Percentiles rank a stretch among this genome's conserved stretches.
Evolutionary conservation across 306 rosid genomes (phyloP).

Genomic region (Pyrus communis): DNA sequence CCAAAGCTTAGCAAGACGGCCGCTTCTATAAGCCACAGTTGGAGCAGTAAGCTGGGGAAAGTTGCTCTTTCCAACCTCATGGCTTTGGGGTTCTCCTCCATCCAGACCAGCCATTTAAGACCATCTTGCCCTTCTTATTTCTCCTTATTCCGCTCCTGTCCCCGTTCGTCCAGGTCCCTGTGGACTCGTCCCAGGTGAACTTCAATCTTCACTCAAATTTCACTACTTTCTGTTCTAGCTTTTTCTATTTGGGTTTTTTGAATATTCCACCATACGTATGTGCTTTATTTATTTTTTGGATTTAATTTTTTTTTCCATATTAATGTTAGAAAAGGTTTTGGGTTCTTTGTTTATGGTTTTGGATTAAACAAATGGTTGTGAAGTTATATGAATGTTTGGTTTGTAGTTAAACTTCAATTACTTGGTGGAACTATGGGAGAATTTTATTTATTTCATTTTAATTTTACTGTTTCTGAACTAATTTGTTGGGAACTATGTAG

Average conservation of each 20-base stretch:
- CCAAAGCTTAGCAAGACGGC: slow-evolving; percentile 29
- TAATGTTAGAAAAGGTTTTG: neutral
- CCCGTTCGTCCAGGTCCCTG: slow-evolving; percentile 38
- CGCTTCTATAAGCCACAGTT: slow-evolving; percentile 21
- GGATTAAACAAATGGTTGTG: neutral
- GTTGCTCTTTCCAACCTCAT: slow-evolving; percentile 27
- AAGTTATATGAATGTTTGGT: neutral
- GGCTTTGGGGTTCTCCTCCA: slow-evolving; percentile 57
- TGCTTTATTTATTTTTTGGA: neutral
- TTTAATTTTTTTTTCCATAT: neutral
- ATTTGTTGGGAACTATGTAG: neutral
- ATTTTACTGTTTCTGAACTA: neutral
- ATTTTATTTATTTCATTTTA: neutral
- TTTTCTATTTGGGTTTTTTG: neutral
- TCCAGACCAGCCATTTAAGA: slow-evolving; percentile 45
- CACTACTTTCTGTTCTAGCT: neutral
- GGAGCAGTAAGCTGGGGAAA: slow-evolving; percentile 48
- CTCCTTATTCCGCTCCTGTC: slow-evolving; percentile 33
- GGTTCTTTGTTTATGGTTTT: neutral
- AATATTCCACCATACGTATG: slow-evolving; percentile 4
- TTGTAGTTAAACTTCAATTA: neutral
- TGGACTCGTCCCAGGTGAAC: slow-evolving; percentile 39
- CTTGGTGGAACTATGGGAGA: neutral
- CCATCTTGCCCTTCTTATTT: slow-evolving; percentile 51
- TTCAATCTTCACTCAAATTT: neutral